Conservation (phyloP, 164 flowering plant species). For the Echeveria elegans region DNA sequence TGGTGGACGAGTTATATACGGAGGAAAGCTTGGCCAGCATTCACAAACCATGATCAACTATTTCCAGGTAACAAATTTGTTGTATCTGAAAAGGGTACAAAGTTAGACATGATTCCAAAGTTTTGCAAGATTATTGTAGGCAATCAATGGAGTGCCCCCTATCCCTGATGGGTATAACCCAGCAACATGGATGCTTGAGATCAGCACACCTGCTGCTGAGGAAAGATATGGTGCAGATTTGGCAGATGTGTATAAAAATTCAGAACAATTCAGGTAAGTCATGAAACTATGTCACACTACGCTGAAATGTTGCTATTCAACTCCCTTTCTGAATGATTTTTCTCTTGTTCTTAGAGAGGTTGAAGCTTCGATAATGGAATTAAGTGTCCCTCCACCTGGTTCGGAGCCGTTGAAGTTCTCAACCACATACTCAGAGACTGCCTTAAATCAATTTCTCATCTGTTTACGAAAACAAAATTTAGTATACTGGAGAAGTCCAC, state of each 20-base stretch:
- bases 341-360: conserved; percentile 39
- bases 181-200: conserved; percentile 96
- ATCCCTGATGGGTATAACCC: conserved; percentile 76
- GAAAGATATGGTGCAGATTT: conserved; percentile 56
- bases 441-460: conserved; percentile 33
- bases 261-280: conserved; percentile 56
- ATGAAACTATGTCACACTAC: background rate
- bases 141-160: conserved; percentile 44
- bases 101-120: background rate
- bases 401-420: conserved; percentile 57
- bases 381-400: conserved; percentile 54
- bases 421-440: conserved; percentile 39
- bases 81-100: background rate
- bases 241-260: conserved; percentile 47
- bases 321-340: background rate
- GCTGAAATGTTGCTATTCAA: background rate
- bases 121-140: conserved; percentile 23
- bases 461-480: conserved; percentile 63
- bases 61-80: conserved; percentile 46
- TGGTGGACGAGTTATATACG: conserved; percentile 87
- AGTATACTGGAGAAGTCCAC: conserved; percentile 88
- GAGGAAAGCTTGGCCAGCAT: conserved; percentile 68
- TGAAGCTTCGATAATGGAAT: conserved; percentile 43
- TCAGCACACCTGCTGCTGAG: conserved; percentile 66
- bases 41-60: conserved; percentile 66